phyloP scores from a whole-genome alignment of 2,329 filamentous ascomycete genomes.

The Colletotrichum limetticola region DNA sequence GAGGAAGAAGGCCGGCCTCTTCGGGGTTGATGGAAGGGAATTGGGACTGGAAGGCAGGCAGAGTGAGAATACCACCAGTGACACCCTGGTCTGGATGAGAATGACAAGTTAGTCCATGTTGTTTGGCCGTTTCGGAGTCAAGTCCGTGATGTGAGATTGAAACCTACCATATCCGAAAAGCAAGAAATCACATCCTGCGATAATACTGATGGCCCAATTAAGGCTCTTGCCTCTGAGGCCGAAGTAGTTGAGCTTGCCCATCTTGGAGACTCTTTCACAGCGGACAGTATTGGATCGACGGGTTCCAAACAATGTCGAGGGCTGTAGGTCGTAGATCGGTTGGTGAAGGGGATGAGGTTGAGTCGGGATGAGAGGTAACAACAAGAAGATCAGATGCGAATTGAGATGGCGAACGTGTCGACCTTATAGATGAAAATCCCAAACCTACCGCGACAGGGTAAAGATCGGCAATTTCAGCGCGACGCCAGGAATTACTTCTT shows the following conservation, averaged over 20 bases:
- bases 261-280: conserved; percentile 29
- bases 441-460: conserved; percentile 6
- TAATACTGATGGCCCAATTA: conserved; percentile 75
- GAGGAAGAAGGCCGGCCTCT: conserved; percentile 39
- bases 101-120: conserved; percentile 43
- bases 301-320: conserved; percentile 13
- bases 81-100: conserved; percentile 73
- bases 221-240: conserved; percentile 74
- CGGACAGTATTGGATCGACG: conserved; percentile 9
- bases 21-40: conserved; percentile 52
- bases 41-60: conserved; percentile 66
- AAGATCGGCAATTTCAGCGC: conserved; percentile 32
- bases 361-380: background rate
- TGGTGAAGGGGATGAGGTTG: background rate
- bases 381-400: background rate
- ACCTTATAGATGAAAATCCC: conserved; percentile 32
- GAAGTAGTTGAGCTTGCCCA: conserved; percentile 58
- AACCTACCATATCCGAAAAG: conserved; percentile 66
- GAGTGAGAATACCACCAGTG: conserved; percentile 79
- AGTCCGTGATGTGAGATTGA: background rate
- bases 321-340: conserved; percentile 7
- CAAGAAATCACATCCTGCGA: conserved; percentile 79
- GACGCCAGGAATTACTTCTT: conserved; percentile 5
- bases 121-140: background rate
- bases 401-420: conserved; percentile 15